Evolutionary conservation across 2,329 filamentous ascomycete genomes (phyloP).

Genomic region (Sphaerulina vaccinii): DNA sequence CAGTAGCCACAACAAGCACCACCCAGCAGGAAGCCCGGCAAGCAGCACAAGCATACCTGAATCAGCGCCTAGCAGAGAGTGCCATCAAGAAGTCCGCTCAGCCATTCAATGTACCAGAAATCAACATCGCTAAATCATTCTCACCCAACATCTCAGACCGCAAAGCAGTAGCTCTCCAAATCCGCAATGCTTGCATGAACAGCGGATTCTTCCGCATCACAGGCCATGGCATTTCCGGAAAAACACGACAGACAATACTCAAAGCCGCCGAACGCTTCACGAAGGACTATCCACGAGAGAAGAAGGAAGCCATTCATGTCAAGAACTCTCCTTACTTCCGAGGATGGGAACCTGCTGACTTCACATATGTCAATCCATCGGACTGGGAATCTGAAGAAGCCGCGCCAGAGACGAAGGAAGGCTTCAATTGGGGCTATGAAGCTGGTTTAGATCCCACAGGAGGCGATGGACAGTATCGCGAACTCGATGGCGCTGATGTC

Average conservation of each 20-base stretch:
- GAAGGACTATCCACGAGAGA: slow-evolving; percentile 32
- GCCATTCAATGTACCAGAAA: slow-evolving; percentile 40
- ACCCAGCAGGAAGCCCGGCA: slow-evolving; percentile 37
- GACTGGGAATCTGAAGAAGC: slow-evolving; percentile 27
- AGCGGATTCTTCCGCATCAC: slow-evolving; percentile 45
- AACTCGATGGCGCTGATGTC: slow-evolving; percentile 40
- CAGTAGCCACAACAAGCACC: slow-evolving; percentile 14
- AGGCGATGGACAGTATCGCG: slow-evolving; percentile 44
- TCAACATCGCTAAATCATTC: slow-evolving; percentile 42
- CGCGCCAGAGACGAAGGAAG: slow-evolving; percentile 42
- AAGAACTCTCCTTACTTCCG: slow-evolving; percentile 42
- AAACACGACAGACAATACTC: slow-evolving; percentile 36
- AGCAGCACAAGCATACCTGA: slow-evolving; percentile 37
- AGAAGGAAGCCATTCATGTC: slow-evolving; percentile 43
- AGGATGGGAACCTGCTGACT: slow-evolving; percentile 45
- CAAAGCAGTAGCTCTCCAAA: slow-evolving; percentile 40
- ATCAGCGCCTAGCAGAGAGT: slow-evolving; percentile 34
- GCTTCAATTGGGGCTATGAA: slow-evolving; percentile 47
- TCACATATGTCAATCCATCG: slow-evolving; percentile 43
- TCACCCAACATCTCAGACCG: slow-evolving; percentile 35
- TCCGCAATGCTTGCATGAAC: slow-evolving; percentile 41
- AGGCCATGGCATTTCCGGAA: slow-evolving; percentile 38
- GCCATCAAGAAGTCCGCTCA: slow-evolving; percentile 10
- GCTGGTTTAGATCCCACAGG: slow-evolving; percentile 40
- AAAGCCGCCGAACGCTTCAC: slow-evolving; percentile 41